Evolutionary conservation across 208 protist species (phyloP).

Genomic region (Balamuthia mandrillaris): DNA sequence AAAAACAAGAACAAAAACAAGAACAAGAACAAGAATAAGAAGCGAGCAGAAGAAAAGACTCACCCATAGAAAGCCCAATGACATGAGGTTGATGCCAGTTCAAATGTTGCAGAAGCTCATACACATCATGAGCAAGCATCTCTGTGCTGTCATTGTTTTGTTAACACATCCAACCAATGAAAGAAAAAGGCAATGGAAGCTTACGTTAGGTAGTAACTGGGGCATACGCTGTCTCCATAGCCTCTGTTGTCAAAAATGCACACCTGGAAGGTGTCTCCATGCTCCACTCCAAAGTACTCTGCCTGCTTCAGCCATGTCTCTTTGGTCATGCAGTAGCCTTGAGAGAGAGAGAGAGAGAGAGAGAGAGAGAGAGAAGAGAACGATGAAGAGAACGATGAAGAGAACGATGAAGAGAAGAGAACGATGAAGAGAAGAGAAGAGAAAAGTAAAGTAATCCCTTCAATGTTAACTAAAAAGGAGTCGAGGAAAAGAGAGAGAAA

Average conservation of each 20-base stretch:
- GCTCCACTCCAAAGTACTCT: background rate
- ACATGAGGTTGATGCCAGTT: background rate
- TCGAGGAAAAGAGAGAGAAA: too few species aligned
- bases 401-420: background rate
- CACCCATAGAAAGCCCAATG: constrained; percentile 1
- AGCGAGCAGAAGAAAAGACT: too few species aligned
- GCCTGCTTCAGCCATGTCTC: background rate
- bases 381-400: background rate
- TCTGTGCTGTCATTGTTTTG: background rate
- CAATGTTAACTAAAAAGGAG: background rate
- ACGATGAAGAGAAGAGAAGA: background rate
- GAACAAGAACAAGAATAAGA: too few species aligned
- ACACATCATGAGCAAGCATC: background rate
- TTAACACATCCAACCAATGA: background rate
- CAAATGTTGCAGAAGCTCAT: background rate
- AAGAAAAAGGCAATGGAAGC: background rate
- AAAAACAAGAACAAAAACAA: too few species aligned
- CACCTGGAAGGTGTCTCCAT: background rate
- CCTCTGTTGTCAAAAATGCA: constrained; percentile 14
- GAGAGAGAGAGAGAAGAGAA: background rate
- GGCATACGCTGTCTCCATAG: background rate
- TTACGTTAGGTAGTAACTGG: background rate
- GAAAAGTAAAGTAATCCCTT: background rate
- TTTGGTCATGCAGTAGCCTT: background rate
- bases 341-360: background rate